Conservation (phyloP, 345 rosid species). For the Populus nigra region DNA sequence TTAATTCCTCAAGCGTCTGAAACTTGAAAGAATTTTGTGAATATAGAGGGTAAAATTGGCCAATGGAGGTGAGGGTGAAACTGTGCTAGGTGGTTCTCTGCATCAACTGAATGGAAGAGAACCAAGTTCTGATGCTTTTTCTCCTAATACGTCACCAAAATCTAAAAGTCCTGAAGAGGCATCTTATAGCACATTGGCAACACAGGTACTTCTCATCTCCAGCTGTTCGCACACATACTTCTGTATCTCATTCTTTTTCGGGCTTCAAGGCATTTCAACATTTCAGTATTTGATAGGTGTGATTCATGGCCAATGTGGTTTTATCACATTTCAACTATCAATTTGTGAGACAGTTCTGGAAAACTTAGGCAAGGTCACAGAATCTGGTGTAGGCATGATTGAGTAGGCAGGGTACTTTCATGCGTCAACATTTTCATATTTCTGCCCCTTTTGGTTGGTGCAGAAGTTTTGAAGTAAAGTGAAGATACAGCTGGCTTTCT, state of each 20-base stretch:
- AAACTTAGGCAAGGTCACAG: no score
- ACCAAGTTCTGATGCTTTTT: conserved; percentile 30
- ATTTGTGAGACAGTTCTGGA: not conserved
- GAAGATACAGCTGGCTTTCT: no score
- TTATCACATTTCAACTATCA: not conserved
- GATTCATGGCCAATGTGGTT: no score
- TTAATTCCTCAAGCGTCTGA: not conserved
- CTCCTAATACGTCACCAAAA: conserved; percentile 49
- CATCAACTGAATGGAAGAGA: conserved; percentile 57
- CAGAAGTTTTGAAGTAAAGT: no score
- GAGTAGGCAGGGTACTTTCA: no score
- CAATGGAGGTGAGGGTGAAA: conserved; percentile 57
- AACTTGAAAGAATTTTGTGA: conserved; percentile 5
- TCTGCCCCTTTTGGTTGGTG: no score
- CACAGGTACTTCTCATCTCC: conserved; percentile 48
- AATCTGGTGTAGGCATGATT: no score
- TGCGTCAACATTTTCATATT: no score
- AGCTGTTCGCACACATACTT: not conserved
- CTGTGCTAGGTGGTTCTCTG: conserved; percentile 28
- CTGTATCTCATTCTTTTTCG: not conserved
- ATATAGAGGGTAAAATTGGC: conserved; percentile 63
- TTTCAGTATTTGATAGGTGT: not conserved
- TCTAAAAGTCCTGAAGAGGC: conserved; percentile 40
- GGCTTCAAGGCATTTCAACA: not conserved
- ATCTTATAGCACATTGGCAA: conserved; percentile 37